These are phyloP conservation scores for Mycena metata DNA, from an alignment of 768 basidiomycete species.

Conservation along the genomic window DNA sequence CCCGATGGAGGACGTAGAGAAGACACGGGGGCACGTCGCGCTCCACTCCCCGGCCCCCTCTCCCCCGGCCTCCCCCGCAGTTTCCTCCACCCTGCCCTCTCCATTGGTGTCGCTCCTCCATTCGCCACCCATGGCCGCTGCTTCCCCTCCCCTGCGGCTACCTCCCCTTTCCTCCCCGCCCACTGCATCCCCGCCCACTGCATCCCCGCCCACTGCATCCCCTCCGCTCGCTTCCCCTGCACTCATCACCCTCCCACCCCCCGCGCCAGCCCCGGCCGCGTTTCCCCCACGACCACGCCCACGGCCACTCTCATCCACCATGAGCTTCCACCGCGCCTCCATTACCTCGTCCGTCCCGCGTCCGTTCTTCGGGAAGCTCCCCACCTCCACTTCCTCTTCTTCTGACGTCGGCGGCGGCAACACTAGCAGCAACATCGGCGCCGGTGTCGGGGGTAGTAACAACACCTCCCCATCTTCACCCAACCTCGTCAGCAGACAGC, in stretches of 20 bases:
- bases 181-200: not conserved
- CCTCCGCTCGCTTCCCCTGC: not conserved
- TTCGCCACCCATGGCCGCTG: not conserved
- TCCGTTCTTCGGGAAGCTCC: not conserved
- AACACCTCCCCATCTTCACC: too few species aligned
- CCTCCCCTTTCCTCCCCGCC: not conserved
- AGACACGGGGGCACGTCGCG: not conserved
- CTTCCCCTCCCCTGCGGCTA: not conserved
- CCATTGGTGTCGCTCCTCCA: not conserved
- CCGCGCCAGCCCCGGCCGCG: not conserved
- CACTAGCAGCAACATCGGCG: too few species aligned
- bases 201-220: not conserved
- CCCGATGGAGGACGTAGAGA: constrained; percentile 1
- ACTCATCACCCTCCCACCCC: not conserved
- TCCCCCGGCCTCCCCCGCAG: constrained; percentile 13
- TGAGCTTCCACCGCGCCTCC: constrained; percentile 1
- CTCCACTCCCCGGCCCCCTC: not conserved
- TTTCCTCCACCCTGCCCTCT: not conserved
- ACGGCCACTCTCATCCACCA: not conserved
- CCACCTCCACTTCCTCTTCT: not conserved
- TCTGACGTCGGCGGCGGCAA: not conserved
- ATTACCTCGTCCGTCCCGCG: constrained; percentile 21
- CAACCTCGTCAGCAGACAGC: not conserved
- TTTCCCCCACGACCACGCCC: not conserved
- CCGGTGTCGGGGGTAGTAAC: too few species aligned